Base-by-base conservation (phyloP, 257 asterid genomes). In the Forsythia suspensa region DNA sequence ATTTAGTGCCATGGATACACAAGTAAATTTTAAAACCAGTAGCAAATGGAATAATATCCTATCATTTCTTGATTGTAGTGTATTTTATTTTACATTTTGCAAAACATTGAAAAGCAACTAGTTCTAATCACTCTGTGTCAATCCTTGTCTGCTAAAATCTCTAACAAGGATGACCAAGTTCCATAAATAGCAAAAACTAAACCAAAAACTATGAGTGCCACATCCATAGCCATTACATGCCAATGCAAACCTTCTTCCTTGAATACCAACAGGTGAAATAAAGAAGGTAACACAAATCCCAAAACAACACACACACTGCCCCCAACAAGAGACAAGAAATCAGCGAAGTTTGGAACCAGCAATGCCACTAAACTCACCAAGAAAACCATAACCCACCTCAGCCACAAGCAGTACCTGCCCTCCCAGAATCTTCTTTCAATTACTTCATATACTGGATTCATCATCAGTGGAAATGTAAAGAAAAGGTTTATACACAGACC, bases 401-500 rank as follows among this genome's bases (percentile, higher is more conserved):
- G 21, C 97, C 93, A 94, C 83, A 92, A 51, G 87, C 95, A 88
- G 77, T 92, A 94, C 78, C 83, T 87, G 67, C 90, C 98, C 20
- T 84, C 87, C 84, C 92, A 88, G 71, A 89, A 91, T 44, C 97
- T 87, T 86, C 98, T 92, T 87, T 94, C 98, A 74, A 92, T 84
- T 69, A 94, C 95, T 74, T 94, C 98, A 73, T 89, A 92, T 29
- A 94, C 97, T 0, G 98, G 97, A 79, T 94, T 90, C 97, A 94
- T 94, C 98, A 94, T 92, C 84, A 89, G 68, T 0, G 98, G 97
- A 55, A 92, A 89, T 0, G 96, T 85, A 34, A 92, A 85, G 87
- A 94, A 94, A 67, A 92, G 79, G 79, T 94, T 94, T 5, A 92
- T 76, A 57, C 90, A 83, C 12, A 94, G 87, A 8, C 97, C 97